Conservation (phyloP, 106 monocot genomes). For the Allium sativum region DNA sequence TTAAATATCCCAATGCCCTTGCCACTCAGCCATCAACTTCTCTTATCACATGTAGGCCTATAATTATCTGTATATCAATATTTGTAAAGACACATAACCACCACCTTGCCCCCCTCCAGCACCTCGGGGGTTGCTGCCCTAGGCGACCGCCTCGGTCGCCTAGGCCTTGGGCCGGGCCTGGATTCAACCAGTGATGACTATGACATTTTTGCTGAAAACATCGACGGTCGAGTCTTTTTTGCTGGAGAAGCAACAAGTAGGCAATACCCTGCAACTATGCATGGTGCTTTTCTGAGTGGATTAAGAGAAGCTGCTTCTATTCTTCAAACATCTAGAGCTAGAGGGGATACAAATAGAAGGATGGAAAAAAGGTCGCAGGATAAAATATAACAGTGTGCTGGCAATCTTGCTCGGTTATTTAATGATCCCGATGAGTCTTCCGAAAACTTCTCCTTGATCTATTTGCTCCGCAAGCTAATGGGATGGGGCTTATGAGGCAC, state of each 20-base stretch:
- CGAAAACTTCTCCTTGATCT: slow-evolving; percentile 50
- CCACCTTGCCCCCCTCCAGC: too few species aligned
- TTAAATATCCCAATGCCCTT: too few species aligned
- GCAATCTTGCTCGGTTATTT: slow-evolving; percentile 41
- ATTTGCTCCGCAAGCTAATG: slow-evolving; percentile 24
- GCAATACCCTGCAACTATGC: slow-evolving; percentile 93
- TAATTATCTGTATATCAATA: too few species aligned
- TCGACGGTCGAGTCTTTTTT: slow-evolving; percentile 57
- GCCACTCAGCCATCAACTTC: too few species aligned
- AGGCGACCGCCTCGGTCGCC: too few species aligned
- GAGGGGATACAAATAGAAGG: slow-evolving; percentile 8
- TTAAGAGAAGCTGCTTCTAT: slow-evolving; percentile 75
- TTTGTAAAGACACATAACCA: too few species aligned
- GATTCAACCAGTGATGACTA: slow-evolving; percentile 77
- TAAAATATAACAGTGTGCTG: slow-evolving; percentile 26
- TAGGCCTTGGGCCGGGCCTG: too few species aligned
- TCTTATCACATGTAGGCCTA: too few species aligned
- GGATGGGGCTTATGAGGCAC: slow-evolving; percentile 45
- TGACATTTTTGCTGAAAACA: slow-evolving; percentile 62
- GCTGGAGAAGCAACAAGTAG: slow-evolving; percentile 86
- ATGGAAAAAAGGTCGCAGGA: slow-evolving; percentile 30
- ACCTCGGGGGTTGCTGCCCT: too few species aligned
- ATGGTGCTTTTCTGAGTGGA: slow-evolving; percentile 89
- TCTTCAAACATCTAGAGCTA: slow-evolving; percentile 23
- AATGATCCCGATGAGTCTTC: slow-evolving; percentile 47